Base-by-base conservation (phyloP, 306 rosid genomes). In the Vigna unguiculata region DNA sequence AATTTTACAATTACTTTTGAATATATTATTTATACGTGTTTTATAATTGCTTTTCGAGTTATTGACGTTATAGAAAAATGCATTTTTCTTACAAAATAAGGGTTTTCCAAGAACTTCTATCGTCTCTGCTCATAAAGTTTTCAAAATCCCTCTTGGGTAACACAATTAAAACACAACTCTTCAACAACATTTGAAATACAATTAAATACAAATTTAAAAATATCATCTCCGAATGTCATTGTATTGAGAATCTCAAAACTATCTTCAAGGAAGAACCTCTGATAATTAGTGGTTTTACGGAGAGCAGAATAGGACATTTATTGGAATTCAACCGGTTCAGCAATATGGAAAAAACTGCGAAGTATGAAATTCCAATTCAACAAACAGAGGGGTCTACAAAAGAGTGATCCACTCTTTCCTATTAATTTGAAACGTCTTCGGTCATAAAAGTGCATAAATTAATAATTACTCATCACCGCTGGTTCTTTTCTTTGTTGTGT, bases 401-500 rank as follows among this genome's bases (percentile, higher is more conserved):
- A 86, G 82, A 88, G 86, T 17, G 52, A 77, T 77, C 57, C 73
- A 80, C 85, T 75, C 72, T 75, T 88, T 83, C 77, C 73, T 57
- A 79, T 83, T 73, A 61, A 75, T 71, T 68, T 48, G 78, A 57
- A 54, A 69, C 74, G 74, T 76, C 53, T 30, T 83, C 60, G 51
- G 82, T 76, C 74, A 72, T 65, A 53, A 68, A 65, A 53, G 63
- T 54, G 69, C 81, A 60, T 61, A 48, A 45, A 76, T 53, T 72
- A 82, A 54, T 12, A 63, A 64, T 71, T 64, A 77, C n/a, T 71
- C 55, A 6, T 71, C 75, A 69, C 49, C 65, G 19, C 83, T 21
- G 78, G 97, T 47, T 88, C 93, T 91, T 82, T 92, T 95, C 88
- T 92, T 92, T 83, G 92, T 87, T 60, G 97, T 95, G 78, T 90